Base-by-base conservation (phyloP, 2,329 filamentous ascomycete genomes). In the Leptographium galeiforme region DNA sequence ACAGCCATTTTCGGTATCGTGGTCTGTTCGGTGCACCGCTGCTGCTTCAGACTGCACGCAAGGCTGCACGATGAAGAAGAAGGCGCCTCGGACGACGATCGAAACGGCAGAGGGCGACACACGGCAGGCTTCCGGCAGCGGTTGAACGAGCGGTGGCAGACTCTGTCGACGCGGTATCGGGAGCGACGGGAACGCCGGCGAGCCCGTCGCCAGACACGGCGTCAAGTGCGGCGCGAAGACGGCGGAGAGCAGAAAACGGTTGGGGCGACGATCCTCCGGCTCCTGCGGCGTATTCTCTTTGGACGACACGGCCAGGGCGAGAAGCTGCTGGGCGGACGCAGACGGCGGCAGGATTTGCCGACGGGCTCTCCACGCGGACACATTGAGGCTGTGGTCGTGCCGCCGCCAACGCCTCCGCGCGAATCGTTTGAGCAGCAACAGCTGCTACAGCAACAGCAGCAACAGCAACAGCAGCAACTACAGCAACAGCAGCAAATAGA, bases 241-340 rank as follows among this genome's bases (percentile, higher is more conserved):
- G 33, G 16, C 11, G 8, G 8, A 10, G 32, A 18, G n/a, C 46
- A 8, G 2, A 18, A 19, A 11, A n/a, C 36, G 8, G 4, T 49
- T 12, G 10, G 19, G 2, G 36, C 48, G 11, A 49, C 6, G 8
- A 16, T 49, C 10, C 13, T 40, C 7, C 25, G 18, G 14, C 13
- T 49, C 36, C 10, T 49, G 19, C 19, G 18, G 19, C 48, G 48
- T 0, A 32, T 50, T 14, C 38, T 50, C 25, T 33, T 32, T 7
- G 38, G 38, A 2, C 14, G 48, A 25, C 14, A 16, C 14, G 60
- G 61, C 19, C 63, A 64, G 19, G 65, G 67, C 53, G 70, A 72
- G 59, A 70, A 71, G 50, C n/a, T 53, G 11, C 16, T 14, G 38
- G 44, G 46, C 13, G 16, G 44, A 40, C 14, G 13, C 13, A 6